Evolutionary conservation across 1,139 yeast genomes (phyloP).

Genomic region (Candida mesenterica): DNA sequence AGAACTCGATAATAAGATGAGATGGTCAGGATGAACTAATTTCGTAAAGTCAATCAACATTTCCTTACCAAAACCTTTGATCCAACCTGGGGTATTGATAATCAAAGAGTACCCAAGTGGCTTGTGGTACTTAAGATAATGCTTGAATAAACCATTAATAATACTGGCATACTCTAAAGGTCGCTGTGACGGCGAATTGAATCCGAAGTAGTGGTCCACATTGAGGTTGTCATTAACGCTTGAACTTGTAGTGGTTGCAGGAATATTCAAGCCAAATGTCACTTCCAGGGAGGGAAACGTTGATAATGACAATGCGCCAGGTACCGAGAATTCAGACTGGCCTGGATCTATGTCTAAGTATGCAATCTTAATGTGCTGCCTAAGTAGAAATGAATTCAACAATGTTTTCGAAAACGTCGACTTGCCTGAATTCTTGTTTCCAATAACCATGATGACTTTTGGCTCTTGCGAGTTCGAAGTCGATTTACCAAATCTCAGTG

Average conservation of each 20-base stretch:
- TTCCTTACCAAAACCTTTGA: slow-evolving; percentile 82
- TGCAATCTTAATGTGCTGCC: slow-evolving; percentile 23
- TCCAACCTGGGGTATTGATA: slow-evolving; percentile 91
- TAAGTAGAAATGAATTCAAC: slow-evolving; percentile 40
- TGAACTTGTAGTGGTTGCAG: slow-evolving; percentile 10
- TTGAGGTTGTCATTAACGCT: slow-evolving; percentile 9
- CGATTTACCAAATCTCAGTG: not conserved
- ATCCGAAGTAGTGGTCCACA: slow-evolving; percentile 57
- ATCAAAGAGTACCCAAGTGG: slow-evolving; percentile 46
- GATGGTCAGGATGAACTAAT: slow-evolving; percentile 51
- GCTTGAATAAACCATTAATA: slow-evolving; percentile 41
- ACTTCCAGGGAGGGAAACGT: slow-evolving; percentile 16
- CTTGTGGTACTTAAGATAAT: slow-evolving; percentile 26
- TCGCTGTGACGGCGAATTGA: slow-evolving; percentile 66
- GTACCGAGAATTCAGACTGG: slow-evolving; percentile 76
- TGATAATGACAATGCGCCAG: slow-evolving; percentile 63
- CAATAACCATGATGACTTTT: slow-evolving; percentile 31
- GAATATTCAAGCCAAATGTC: slow-evolving; percentile 27
- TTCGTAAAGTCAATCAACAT: slow-evolving; percentile 51
- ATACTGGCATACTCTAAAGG: slow-evolving; percentile 57
- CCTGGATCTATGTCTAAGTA: slow-evolving; percentile 89
- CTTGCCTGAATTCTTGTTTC: slow-evolving; percentile 77
- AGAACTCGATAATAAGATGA: slow-evolving; percentile 37
- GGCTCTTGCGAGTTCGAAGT: slow-evolving; percentile 10
- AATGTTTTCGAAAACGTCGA: slow-evolving; percentile 66